phyloP scores from a whole-genome alignment of 345 rosid genomes.

The Stellera chamaejasme region DNA sequence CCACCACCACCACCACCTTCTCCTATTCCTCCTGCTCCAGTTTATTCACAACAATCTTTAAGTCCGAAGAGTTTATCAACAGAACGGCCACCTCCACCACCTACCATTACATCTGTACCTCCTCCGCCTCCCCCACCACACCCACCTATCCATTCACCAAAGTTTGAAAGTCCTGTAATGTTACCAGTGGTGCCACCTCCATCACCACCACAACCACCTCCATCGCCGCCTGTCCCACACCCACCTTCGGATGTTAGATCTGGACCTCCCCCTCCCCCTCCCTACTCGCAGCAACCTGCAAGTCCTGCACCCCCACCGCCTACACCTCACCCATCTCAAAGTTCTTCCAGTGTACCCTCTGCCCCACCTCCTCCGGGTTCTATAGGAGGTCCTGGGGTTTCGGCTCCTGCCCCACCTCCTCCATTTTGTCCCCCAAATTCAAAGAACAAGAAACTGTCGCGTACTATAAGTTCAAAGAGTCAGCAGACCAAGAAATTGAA shows the following conservation, averaged over 20 bases:
- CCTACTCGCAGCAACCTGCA: not conserved
- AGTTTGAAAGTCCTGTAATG: conserved; percentile 14
- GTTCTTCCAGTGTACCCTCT: conserved; percentile 13
- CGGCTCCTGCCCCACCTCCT: conserved; percentile 56
- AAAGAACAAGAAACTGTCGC: conserved; percentile 57
- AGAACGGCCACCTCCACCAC: not conserved
- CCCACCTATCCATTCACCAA: conserved; percentile 22
- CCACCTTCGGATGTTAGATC: conserved; percentile 13
- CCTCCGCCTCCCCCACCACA: conserved; percentile 27
- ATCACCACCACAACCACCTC: conserved; percentile 43
- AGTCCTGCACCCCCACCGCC: conserved; percentile 39
- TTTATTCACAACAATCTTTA: too few relatives aligned
- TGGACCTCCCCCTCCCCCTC: conserved; percentile 32
- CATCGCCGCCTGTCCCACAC: conserved; percentile 10
- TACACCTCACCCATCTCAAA: conserved; percentile 17
- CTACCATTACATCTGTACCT: conserved; percentile 13
- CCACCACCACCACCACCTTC: conserved; percentile 19
- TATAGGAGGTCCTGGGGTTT: conserved; percentile 19
- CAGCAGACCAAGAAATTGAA: conserved; percentile 69
- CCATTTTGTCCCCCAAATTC: conserved; percentile 33
- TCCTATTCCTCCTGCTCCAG: conserved; percentile 18
- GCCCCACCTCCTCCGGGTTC: conserved; percentile 6
- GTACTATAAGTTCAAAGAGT: conserved; percentile 42
- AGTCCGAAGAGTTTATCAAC: too few relatives aligned
- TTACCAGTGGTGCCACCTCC: conserved; percentile 40